Evolutionary conservation across 768 basidiomycete species (phyloP).

Genomic region (Podaxis sp.): DNA sequence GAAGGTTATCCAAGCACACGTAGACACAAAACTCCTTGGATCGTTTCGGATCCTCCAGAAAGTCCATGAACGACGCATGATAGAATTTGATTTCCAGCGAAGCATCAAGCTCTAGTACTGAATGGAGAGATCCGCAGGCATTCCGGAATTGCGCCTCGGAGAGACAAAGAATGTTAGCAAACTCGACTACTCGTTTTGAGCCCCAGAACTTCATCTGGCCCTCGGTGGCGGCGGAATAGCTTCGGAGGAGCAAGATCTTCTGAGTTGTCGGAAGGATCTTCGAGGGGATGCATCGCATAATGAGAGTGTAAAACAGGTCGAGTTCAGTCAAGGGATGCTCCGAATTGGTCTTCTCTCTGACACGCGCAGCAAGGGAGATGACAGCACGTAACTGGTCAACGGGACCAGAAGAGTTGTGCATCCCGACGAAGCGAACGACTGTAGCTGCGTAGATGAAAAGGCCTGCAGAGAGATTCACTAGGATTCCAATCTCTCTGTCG

Average conservation of each 20-base stretch:
- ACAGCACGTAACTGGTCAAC: no score
- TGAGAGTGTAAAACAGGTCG: no score
- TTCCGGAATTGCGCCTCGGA: background rate
- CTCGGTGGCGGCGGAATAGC: no score
- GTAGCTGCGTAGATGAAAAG: no score
- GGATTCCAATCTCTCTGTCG: no score
- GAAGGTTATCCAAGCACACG: background rate
- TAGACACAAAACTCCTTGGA: background rate
- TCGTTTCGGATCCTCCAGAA: constrained; percentile 1
- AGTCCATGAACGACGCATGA: constrained; percentile 8
- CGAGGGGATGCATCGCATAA: background rate
- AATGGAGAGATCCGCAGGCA: background rate
- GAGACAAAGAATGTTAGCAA: background rate
- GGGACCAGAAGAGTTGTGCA: no score
- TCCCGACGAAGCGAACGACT: no score
- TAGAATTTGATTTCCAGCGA: background rate
- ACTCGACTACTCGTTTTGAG: background rate
- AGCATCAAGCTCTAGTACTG: background rate
- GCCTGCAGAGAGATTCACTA: no score
- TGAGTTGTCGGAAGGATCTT: background rate
- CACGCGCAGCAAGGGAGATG: no score
- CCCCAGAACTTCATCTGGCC: background rate
- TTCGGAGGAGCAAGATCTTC: background rate
- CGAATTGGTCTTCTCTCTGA: no score
- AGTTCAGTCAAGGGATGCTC: no score